Conservation (phyloP, 2,329 filamentous ascomycete species). For the Whalleya microplaca region DNA sequence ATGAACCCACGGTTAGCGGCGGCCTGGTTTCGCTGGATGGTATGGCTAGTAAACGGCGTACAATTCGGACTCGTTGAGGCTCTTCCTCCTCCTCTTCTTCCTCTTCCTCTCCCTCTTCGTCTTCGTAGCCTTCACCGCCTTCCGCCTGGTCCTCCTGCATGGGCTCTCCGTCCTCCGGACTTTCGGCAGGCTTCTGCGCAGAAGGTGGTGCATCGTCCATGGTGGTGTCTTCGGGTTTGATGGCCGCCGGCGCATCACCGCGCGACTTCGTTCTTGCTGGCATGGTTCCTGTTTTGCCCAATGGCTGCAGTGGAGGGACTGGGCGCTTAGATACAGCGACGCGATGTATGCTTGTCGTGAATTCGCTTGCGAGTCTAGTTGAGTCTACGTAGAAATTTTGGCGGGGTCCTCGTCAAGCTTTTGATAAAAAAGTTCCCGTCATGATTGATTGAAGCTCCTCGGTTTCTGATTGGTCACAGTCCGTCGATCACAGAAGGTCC, state of each 20-base stretch:
- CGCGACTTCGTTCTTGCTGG: slow-evolving; percentile 28
- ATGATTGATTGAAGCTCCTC: too few species aligned
- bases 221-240: slow-evolving; percentile 26
- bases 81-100: slow-evolving; percentile 55
- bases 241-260: slow-evolving; percentile 23
- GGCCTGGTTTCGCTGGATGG: slow-evolving; percentile 17
- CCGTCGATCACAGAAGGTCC: too few species aligned
- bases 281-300: slow-evolving; percentile 19
- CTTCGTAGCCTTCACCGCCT: slow-evolving; percentile 37
- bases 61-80: slow-evolving; percentile 64
- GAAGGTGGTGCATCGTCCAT: slow-evolving; percentile 39
- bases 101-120: slow-evolving; percentile 47
- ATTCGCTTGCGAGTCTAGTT: not conserved
- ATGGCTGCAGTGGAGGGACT: not conserved
- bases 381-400: not conserved
- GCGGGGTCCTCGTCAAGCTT: not conserved
- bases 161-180: slow-evolving; percentile 44
- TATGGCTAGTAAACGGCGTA: slow-evolving; percentile 41
- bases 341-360: not conserved
- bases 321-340: not conserved
- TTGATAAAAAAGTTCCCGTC: too few species aligned
- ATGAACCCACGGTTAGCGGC: slow-evolving; percentile 3
- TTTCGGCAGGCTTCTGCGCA: slow-evolving; percentile 47
- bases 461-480: too few species aligned
- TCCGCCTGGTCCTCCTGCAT: slow-evolving; percentile 37